These are phyloP conservation scores for Cynanchum wilfordii DNA, from an alignment of 257 asterid species.

Conservation along the genomic window DNA sequence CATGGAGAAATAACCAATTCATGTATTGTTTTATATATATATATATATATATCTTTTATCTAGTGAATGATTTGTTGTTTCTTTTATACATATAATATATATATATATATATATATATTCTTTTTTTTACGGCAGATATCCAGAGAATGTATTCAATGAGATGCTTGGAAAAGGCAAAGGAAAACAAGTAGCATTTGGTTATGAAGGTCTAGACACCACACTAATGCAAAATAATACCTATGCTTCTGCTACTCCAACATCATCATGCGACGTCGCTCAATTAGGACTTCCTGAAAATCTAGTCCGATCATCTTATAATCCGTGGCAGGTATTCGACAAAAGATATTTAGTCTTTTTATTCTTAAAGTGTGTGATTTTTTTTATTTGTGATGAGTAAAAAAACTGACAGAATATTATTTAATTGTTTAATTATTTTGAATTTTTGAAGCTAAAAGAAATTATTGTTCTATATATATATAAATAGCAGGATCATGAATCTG, in stretches of 20 bases:
- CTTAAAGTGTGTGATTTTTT: no score
- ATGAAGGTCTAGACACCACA: neutral
- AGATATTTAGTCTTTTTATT: no score
- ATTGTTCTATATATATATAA: no score
- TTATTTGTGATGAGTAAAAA: no score
- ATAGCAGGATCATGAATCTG: no score
- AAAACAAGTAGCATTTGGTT: neutral
- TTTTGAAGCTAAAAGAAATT: no score
- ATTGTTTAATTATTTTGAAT: no score
- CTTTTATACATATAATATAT: no score
- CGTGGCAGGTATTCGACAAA: no score
- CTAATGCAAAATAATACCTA: neutral
- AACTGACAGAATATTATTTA: no score
- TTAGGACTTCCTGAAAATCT: neutral
- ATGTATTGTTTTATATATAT: neutral
- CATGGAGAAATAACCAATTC: neutral
- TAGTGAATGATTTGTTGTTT: rapidly evolving
- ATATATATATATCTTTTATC: no score
- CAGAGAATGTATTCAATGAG: neutral
- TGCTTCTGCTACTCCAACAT: neutral
- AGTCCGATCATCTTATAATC: neutral
- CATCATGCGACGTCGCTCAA: neutral
- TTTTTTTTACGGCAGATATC: neutral
- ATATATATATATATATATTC: no score
- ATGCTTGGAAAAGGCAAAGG: neutral